phyloP scores from a whole-genome alignment of 768 basidiomycete species.

The Suillus cothurnatus region DNA sequence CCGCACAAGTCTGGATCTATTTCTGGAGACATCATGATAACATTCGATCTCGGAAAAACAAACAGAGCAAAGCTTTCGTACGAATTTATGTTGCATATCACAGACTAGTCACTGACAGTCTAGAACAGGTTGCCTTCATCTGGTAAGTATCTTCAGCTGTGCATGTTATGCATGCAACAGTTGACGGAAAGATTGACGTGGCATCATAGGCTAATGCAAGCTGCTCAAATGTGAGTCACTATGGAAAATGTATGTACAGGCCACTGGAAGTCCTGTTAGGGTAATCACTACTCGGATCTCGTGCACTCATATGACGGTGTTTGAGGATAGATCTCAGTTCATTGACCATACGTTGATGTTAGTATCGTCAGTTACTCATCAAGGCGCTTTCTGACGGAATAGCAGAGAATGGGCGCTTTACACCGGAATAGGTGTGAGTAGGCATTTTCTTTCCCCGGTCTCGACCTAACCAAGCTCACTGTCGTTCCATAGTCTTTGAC shows the following conservation, averaged over 20 bases:
- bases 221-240: background rate
- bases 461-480: background rate
- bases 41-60: background rate
- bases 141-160: background rate
- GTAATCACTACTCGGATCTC: background rate
- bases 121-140: background rate
- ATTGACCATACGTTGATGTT: background rate
- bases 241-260: background rate
- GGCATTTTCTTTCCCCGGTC: background rate
- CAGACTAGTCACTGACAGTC: background rate
- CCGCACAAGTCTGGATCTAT: constrained; percentile 1
- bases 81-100: background rate
- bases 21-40: background rate
- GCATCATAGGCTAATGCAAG: background rate
- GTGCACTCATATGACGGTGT: background rate
- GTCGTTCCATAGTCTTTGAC: background rate
- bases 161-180: background rate
- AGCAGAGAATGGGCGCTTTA: background rate
- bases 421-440: background rate
- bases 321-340: background rate
- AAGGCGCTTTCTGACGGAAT: background rate
- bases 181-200: background rate
- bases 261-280: background rate
- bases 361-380: background rate
- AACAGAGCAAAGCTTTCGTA: background rate